Percentiles rank a stretch among this genome's conserved stretches.
Evolutionary conservation across 345 rosid species (phyloP).

Genomic region (Hypericum androsaemum): DNA sequence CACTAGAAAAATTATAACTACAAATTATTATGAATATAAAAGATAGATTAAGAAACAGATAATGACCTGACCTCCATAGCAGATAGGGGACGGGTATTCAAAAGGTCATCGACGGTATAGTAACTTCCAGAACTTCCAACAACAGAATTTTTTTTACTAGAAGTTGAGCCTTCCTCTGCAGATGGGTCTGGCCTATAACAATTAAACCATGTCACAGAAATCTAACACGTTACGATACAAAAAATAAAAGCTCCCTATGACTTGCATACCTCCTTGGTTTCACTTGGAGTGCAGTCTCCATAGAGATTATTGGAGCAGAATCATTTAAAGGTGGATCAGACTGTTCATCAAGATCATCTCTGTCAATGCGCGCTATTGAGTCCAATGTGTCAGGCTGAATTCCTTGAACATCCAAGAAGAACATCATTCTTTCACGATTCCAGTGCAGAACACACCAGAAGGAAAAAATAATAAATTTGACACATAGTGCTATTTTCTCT

Average conservation of each 20-base stretch:
- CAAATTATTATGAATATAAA: slow-evolving; percentile 7
- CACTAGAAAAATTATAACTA: slow-evolving; percentile 14
- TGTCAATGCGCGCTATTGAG: slow-evolving; percentile 18
- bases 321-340: slow-evolving; percentile 17
- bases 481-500: no score
- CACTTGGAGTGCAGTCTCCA: slow-evolving; percentile 41
- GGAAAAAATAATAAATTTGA: no score
- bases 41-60: neutral
- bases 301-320: slow-evolving; percentile 18
- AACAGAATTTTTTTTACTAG: slow-evolving; percentile 18
- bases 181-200: slow-evolving; percentile 56
- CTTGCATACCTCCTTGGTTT: slow-evolving; percentile 58
- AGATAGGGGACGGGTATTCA: slow-evolving; percentile 31
- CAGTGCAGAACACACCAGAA: no score
- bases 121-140: slow-evolving; percentile 18
- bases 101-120: slow-evolving; percentile 26
- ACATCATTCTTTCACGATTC: slow-evolving; percentile 12
- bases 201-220: neutral
- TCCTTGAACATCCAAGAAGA: slow-evolving; percentile 38
- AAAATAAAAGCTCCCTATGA: slow-evolving; percentile 7
- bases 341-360: slow-evolving; percentile 22
- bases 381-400: slow-evolving; percentile 34
- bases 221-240: neutral
- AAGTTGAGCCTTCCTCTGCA: slow-evolving; percentile 22
- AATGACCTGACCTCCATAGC: slow-evolving; percentile 43